Evolutionary conservation across 495 filamentous ascomycete genomes (phyloP).

Genomic region (Geoglossum glabrum): DNA sequence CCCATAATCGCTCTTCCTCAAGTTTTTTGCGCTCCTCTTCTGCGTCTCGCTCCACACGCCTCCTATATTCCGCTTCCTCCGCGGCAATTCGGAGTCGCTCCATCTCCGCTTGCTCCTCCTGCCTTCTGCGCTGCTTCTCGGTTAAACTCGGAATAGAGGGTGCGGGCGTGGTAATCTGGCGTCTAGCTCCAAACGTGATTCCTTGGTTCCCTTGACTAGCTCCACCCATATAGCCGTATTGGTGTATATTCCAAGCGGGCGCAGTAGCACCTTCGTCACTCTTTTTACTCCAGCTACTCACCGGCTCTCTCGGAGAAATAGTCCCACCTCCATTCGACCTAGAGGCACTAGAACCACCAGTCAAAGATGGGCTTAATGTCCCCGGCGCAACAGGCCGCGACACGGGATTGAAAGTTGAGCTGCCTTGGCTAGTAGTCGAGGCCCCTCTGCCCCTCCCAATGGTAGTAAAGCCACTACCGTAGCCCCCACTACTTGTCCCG

Average conservation of each 20-base stretch:
- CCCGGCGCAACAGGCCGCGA: slow-evolving; percentile 9
- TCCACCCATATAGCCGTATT: slow-evolving; percentile 97
- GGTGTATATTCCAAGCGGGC: slow-evolving; percentile 96
- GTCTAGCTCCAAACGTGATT: slow-evolving; percentile 70
- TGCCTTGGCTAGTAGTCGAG: slow-evolving; percentile 49
- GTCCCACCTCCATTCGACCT: slow-evolving; percentile 15
- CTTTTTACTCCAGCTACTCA: slow-evolving; percentile 83
- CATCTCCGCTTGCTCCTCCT: slow-evolving; percentile 31
- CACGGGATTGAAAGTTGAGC: slow-evolving; percentile 15
- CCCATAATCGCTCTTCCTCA: slow-evolving; percentile 62
- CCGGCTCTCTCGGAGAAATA: slow-evolving; percentile 25
- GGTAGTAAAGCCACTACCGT: slow-evolving; percentile 3
- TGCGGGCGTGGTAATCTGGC: slow-evolving; percentile 74
- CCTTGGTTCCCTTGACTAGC: slow-evolving; percentile 92
- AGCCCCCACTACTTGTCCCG: slow-evolving; percentile 23
- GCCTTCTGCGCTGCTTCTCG: slow-evolving; percentile 41
- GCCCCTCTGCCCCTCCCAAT: slow-evolving; percentile 31
- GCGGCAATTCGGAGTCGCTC: slow-evolving; percentile 38
- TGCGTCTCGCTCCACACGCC: slow-evolving; percentile 39
- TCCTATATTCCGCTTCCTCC: slow-evolving; percentile 45
- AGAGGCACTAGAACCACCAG: slow-evolving; percentile 21
- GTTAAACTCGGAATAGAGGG: slow-evolving; percentile 59
- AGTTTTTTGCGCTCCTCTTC: slow-evolving; percentile 46
- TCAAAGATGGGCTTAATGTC: slow-evolving; percentile 33
- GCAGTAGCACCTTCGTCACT: slow-evolving; percentile 58